These are phyloP conservation scores for Puccinia triticina DNA, from an alignment of 1,284 basidiomycete genomes.

Conservation along the genomic window DNA sequence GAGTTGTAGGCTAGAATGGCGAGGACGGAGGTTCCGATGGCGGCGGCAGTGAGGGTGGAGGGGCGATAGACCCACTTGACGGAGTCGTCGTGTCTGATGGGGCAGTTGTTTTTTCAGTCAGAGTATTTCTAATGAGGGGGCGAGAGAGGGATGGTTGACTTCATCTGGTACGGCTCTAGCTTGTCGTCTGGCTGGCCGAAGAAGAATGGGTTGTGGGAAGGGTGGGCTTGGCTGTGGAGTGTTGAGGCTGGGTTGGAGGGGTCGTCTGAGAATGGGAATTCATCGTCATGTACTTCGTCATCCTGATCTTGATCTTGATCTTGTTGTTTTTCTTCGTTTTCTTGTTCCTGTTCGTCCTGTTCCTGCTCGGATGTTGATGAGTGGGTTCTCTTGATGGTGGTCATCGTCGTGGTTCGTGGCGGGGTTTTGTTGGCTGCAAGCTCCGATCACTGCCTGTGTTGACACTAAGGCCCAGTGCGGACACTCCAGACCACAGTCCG, in stretches of 20 bases:
- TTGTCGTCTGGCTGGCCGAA: slow-evolving; percentile 50
- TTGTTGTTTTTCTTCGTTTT: no score
- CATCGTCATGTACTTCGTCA: not conserved
- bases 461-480: no score
- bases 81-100: slow-evolving; percentile 49
- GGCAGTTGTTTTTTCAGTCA: not conserved
- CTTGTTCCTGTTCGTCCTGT: no score
- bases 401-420: no score
- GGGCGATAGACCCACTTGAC: slow-evolving; percentile 51
- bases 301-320: no score
- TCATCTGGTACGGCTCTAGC: slow-evolving; percentile 51
- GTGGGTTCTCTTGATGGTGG: no score
- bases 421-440: no score
- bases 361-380: no score
- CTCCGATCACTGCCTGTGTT: no score
- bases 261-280: slow-evolving; percentile 2
- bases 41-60: slow-evolving; percentile 33
- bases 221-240: not conserved
- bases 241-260: not conserved
- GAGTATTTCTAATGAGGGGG: not conserved
- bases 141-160: not conserved
- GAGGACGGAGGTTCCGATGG: slow-evolving; percentile 33
- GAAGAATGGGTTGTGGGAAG: slow-evolving; percentile 35
- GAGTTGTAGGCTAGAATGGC: slow-evolving; percentile 45
- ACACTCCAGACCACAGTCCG: no score